phyloP scores from a whole-genome alignment of 768 basidiomycete species.

The Lactarius trivialis region DNA sequence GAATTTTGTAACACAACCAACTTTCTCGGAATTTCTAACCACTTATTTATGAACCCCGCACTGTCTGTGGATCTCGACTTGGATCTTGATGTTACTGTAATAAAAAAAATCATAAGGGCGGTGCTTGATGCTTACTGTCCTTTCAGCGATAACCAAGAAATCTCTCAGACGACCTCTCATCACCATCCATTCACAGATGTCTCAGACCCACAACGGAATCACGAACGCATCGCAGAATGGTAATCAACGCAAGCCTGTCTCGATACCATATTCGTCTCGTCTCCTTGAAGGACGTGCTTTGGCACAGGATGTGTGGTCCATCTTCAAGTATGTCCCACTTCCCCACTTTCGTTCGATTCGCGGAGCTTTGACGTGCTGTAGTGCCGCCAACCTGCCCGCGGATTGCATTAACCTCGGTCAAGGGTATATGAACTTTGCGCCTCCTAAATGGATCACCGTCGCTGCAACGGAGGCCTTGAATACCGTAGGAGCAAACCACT shows the following conservation, averaged over 20 bases:
- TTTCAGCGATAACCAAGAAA: conserved; percentile 13
- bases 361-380: conserved; percentile 28
- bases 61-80: too few relatives aligned
- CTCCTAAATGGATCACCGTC: conserved; percentile 71
- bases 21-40: too few relatives aligned
- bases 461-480: conserved; percentile 66
- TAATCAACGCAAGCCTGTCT: conserved; percentile 36
- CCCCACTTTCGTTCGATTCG: conserved; percentile 11
- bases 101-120: too few relatives aligned
- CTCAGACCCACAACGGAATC: not conserved
- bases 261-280: conserved; percentile 66
- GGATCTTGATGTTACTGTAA: too few relatives aligned
- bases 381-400: conserved; percentile 78
- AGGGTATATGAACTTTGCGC: conserved; percentile 85
- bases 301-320: conserved; percentile 84
- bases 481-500: conserved; percentile 66
- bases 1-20: too few relatives aligned
- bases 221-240: conserved; percentile 13
- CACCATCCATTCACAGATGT: conserved; percentile 13
- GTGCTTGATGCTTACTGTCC: not conserved
- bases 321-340: conserved; percentile 57
- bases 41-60: too few relatives aligned
- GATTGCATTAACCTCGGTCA: conserved; percentile 96
- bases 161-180: conserved; percentile 4
- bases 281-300: conserved; percentile 70